These are phyloP conservation scores for Candolleomyces aberdarensis DNA, from an alignment of 768 basidiomycete genomes.

Conservation along the genomic window DNA sequence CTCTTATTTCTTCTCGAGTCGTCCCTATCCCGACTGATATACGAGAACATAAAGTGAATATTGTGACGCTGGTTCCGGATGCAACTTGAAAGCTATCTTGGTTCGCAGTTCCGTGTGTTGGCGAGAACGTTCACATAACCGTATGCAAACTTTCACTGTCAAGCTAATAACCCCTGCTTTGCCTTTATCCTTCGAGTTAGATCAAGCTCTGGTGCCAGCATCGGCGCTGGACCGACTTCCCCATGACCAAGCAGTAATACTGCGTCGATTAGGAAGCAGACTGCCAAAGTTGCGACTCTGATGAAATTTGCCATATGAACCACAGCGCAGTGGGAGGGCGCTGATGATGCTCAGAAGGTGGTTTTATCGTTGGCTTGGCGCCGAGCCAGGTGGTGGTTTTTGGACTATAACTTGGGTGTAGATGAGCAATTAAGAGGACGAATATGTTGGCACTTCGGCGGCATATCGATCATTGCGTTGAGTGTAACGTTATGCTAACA, in stretches of 20 bases:
- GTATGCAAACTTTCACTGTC: slow-evolving; percentile 31
- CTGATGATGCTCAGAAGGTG: slow-evolving; percentile 15
- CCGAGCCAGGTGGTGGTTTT: slow-evolving; percentile 2
- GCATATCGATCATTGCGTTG: no score
- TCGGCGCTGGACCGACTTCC: background rate
- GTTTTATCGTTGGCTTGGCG: slow-evolving; percentile 13
- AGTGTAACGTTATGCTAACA: no score
- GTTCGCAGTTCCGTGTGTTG: slow-evolving; percentile 37
- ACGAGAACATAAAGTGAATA: slow-evolving; percentile 38
- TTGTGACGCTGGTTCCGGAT: slow-evolving; percentile 32
- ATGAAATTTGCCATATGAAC: no score
- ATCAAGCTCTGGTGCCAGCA: background rate
- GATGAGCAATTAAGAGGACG: no score
- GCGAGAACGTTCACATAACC: slow-evolving; percentile 35
- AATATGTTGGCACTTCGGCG: no score
- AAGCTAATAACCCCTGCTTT: slow-evolving; percentile 35
- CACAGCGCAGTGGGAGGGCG: no score
- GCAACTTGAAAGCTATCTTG: slow-evolving; percentile 40
- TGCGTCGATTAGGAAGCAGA: slow-evolving; percentile 7
- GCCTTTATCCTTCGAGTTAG: background rate
- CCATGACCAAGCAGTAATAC: background rate
- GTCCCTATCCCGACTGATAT: slow-evolving; percentile 40
- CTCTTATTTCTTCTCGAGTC: slow-evolving; percentile 13
- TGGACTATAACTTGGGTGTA: slow-evolving; percentile 3
- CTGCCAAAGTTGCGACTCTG: slow-evolving; percentile 20